These are phyloP conservation scores for Fusarium sublunatum DNA, from an alignment of 2,329 filamentous ascomycete genomes.

Conservation along the genomic window DNA sequence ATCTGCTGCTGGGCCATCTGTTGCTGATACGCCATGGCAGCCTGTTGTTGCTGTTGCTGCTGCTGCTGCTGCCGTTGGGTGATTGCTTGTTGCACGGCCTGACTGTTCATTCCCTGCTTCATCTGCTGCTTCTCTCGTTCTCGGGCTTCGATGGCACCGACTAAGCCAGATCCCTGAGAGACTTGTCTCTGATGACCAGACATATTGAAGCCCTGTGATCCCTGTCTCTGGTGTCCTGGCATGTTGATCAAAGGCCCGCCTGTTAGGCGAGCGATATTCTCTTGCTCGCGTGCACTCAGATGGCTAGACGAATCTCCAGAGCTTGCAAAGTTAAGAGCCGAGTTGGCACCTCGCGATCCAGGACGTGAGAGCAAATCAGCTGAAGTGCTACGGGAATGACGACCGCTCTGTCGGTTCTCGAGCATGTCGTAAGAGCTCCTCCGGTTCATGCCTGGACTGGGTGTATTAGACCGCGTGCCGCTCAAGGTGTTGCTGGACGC, in stretches of 20 bases:
- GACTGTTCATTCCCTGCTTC: constrained; percentile 70
- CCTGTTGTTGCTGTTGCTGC: constrained; percentile 36
- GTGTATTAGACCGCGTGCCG: constrained; percentile 40
- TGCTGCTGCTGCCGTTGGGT: constrained; percentile 52
- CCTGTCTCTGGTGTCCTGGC: constrained; percentile 62
- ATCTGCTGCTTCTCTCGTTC: constrained; percentile 81
- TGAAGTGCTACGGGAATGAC: constrained; percentile 58
- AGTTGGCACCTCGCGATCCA: constrained; percentile 68
- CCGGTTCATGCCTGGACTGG: constrained; percentile 52
- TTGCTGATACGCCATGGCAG: constrained; percentile 30
- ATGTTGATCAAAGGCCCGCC: constrained; percentile 80
- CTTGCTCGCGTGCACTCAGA: constrained; percentile 88
- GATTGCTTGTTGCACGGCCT: constrained; percentile 40
- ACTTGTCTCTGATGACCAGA: constrained; percentile 63
- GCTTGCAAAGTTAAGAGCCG: constrained; percentile 61
- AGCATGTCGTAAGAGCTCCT: constrained; percentile 56
- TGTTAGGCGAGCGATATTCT: constrained; percentile 86
- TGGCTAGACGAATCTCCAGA: constrained; percentile 59
- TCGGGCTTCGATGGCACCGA: constrained; percentile 82
- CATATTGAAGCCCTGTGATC: constrained; percentile 66
- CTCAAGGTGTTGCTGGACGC: constrained; percentile 62
- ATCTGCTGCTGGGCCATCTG: constrained; percentile 65
- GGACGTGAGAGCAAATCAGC: constrained; percentile 62
- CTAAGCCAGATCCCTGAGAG: constrained; percentile 69
- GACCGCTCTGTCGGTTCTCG: constrained; percentile 25